Conservation (phyloP, 768 basidiomycete genomes). For the Naganishia onofrii region DNA sequence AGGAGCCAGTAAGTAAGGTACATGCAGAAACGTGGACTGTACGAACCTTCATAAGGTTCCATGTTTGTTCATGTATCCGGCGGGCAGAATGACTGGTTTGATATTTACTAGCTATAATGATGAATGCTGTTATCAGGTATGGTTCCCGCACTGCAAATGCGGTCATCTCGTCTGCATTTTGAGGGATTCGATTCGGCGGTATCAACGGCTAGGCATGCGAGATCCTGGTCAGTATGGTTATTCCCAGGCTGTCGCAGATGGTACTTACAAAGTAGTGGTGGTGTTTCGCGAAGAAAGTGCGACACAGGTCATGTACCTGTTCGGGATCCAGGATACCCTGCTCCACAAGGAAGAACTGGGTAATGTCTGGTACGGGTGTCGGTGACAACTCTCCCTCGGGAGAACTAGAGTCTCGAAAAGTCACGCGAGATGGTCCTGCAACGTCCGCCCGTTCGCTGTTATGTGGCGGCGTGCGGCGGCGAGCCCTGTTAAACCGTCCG, state of each 20-base stretch:
- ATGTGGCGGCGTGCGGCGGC: neutral
- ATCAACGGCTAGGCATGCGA: slow-evolving; percentile 38
- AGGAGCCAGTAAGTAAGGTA: neutral
- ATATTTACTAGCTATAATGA: slow-evolving; percentile 43
- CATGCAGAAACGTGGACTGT: neutral
- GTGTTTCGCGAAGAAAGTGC: slow-evolving; percentile 39
- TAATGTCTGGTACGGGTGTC: slow-evolving; percentile 1
- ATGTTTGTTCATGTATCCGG: slow-evolving; percentile 42
- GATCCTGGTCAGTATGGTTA: neutral
- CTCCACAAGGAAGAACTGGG: slow-evolving; percentile 37
- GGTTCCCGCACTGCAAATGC: slow-evolving; percentile 31
- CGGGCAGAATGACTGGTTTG: slow-evolving; percentile 35
- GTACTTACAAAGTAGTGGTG: slow-evolving; percentile 45
- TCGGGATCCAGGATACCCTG: slow-evolving; percentile 37
- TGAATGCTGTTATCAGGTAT: slow-evolving; percentile 34
- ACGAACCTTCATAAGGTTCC: slow-evolving; percentile 37
- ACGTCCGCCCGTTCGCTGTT: slow-evolving; percentile 3
- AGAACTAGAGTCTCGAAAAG: slow-evolving; percentile 5
- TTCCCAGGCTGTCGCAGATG: neutral
- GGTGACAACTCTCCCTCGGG: neutral
- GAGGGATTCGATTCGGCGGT: slow-evolving; percentile 43
- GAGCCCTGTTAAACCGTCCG: neutral
- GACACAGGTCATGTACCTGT: slow-evolving; percentile 35
- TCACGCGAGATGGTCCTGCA: slow-evolving; percentile 7
- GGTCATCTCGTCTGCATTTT: slow-evolving; percentile 35